Conservation (phyloP, 495 filamentous ascomycete species). For the Annulohypoxylon nitens region DNA sequence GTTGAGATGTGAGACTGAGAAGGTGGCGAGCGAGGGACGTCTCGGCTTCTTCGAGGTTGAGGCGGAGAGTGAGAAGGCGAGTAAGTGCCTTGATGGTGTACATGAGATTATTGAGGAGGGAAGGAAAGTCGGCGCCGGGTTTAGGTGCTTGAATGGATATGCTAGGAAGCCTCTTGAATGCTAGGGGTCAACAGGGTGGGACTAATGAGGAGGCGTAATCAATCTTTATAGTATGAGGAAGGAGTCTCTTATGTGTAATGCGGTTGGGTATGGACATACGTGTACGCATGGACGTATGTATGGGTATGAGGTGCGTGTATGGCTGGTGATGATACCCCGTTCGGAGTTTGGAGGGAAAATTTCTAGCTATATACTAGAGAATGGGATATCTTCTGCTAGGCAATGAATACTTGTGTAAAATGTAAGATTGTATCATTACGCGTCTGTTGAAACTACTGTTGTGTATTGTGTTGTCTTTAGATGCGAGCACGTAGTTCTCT, state of each 20-base stretch:
- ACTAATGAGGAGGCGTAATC: conserved; percentile 1
- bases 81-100: conserved; percentile 77
- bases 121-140: conserved; percentile 80
- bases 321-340: conserved; percentile 45
- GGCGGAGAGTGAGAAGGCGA: conserved; percentile 57
- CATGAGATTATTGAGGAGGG: conserved; percentile 87
- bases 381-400: conserved; percentile 12
- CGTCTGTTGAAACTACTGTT: not conserved
- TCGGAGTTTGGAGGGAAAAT: conserved; percentile 13
- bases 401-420: not conserved
- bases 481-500: not conserved
- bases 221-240: not conserved
- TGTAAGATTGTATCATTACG: conserved; percentile 1
- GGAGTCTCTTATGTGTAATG: conserved; percentile 31
- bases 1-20: conserved; percentile 85
- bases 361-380: not conserved
- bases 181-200: not conserved
- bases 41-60: conserved; percentile 64
- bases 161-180: conserved; percentile 78
- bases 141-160: conserved; percentile 88
- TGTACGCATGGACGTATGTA: conserved; percentile 27
- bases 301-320: conserved; percentile 35
- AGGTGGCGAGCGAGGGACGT: conserved; percentile 73
- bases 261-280: conserved; percentile 11
- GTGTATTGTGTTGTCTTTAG: not conserved